Evolutionary conservation across 2,329 filamentous ascomycete species (phyloP), one percentile per base, ranked within the genome.

Genomic region (Aphanocladium album): DNA sequence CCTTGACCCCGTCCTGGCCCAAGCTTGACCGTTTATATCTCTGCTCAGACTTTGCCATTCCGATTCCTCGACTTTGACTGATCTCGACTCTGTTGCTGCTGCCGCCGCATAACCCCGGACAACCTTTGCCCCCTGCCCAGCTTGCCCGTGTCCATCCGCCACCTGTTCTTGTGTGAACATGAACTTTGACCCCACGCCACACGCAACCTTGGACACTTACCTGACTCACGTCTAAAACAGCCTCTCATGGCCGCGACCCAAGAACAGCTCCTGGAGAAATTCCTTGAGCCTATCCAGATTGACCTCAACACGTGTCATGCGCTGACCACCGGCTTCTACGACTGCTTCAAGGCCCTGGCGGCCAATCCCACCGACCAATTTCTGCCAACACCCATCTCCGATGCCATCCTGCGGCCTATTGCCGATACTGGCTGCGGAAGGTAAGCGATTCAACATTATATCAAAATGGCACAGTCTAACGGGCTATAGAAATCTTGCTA

Each of bases 371-470:
- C 72, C 23, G 73, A 81, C 43, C 84, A 87, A 68, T 87, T 87
- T 66, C 70, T 87, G 37, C 77, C 83, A 12, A 87, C 84, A 3
- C 84, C 84, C 51, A 84, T 87, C 65, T 83, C 82, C 3, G 83
- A 86, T 64, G 80, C 81, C 7, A 80, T 87, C 57, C 68, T 87
- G 63, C 76, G 80, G 41, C 82, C 80, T 12, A 72, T 76, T 12
- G 72, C 72, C 23, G 71, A 75, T 41, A 68, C 69, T 57, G 73
- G 76, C 64, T 75, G 74, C 62, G 78, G 80, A 69, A 72, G 81
- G 83, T 82, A 74, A 74, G 83, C 74, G 62, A 56, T 60, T 39
- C 8, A 21, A 7, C 35, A 7, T 17, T 25, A 37, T 35, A 7
- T 25, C 14, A 25, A 25, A 11, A 16, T 6, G 35, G 11, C 43